Conservation (phyloP, 2,329 filamentous ascomycete genomes). For the Alternaria consortialis region DNA sequence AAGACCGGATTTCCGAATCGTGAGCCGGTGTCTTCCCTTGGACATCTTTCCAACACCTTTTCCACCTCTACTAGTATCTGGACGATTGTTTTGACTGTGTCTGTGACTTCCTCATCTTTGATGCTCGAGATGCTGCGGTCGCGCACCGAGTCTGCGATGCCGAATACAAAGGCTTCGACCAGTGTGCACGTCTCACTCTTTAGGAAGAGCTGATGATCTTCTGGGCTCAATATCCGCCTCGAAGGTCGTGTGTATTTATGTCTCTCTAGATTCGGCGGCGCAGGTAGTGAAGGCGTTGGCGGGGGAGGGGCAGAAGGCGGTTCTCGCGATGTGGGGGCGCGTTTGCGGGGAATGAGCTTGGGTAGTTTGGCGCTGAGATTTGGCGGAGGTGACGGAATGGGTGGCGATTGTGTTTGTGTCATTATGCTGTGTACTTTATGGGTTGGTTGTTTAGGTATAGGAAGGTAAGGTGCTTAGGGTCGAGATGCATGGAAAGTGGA, state of each 20-base stretch:
- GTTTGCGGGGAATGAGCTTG: slow-evolving; percentile 49
- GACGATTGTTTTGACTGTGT: slow-evolving; percentile 70
- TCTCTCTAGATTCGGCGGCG: slow-evolving; percentile 69
- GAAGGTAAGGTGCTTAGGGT: not conserved
- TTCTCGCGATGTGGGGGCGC: slow-evolving; percentile 31
- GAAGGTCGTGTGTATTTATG: slow-evolving; percentile 72
- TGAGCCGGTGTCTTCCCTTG: slow-evolving; percentile 87
- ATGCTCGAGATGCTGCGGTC: slow-evolving; percentile 72
- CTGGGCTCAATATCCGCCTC: slow-evolving; percentile 80
- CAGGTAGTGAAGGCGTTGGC: slow-evolving; percentile 75
- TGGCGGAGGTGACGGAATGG: slow-evolving; percentile 24
- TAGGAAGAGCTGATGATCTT: slow-evolving; percentile 84
- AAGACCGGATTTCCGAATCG: slow-evolving; percentile 96
- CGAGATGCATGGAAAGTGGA: slow-evolving; percentile 4
- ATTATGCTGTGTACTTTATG: slow-evolving; percentile 17
- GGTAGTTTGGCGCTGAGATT: slow-evolving; percentile 44
- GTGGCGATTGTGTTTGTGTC: slow-evolving; percentile 21
- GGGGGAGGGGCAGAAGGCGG: slow-evolving; percentile 66
- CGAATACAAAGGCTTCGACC: slow-evolving; percentile 85
- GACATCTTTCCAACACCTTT: slow-evolving; percentile 71
- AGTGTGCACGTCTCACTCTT: slow-evolving; percentile 78
- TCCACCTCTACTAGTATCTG: slow-evolving; percentile 75
- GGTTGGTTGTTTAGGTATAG: not conserved
- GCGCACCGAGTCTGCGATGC: slow-evolving; percentile 81
- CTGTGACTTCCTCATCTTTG: slow-evolving; percentile 67